Conservation (phyloP, 1,284 basidiomycete genomes). For the Lignosus rhinocerotis region DNA sequence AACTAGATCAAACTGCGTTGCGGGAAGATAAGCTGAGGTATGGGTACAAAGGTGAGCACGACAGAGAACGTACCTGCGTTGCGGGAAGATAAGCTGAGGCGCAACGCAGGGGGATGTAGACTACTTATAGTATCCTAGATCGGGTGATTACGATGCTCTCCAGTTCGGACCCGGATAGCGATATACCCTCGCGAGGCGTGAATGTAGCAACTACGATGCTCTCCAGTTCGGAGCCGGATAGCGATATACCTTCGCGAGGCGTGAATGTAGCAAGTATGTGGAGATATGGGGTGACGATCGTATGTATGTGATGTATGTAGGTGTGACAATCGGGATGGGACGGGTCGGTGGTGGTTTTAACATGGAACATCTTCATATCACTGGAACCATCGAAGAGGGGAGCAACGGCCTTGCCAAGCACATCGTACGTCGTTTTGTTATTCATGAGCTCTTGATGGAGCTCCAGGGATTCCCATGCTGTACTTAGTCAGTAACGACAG, state of each 20-base stretch:
- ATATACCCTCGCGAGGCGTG: slow-evolving; percentile 18
- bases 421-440: slow-evolving; percentile 15
- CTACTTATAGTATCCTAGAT: no score
- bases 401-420: slow-evolving; percentile 2
- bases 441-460: slow-evolving; percentile 22
- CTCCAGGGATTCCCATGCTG: slow-evolving; percentile 26
- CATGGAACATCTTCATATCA: slow-evolving; percentile 15
- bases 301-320: no score
- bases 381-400: slow-evolving; percentile 2
- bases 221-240: slow-evolving; percentile 12
- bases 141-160: slow-evolving; percentile 13
- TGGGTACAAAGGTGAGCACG: no score
- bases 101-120: no score
- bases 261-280: slow-evolving; percentile 23
- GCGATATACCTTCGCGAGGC: slow-evolving; percentile 18
- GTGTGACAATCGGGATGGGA: no score
- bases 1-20: no score
- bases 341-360: slow-evolving; percentile 14
- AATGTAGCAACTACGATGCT: slow-evolving; percentile 18
- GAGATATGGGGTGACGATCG: no score
- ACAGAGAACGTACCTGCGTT: no score
- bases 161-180: slow-evolving; percentile 11
- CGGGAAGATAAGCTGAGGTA: no score
- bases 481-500: not conserved
- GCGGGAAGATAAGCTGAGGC: no score